Base-by-base conservation (phyloP, 2,329 filamentous ascomycete species). In the Aspergillus sp. region DNA sequence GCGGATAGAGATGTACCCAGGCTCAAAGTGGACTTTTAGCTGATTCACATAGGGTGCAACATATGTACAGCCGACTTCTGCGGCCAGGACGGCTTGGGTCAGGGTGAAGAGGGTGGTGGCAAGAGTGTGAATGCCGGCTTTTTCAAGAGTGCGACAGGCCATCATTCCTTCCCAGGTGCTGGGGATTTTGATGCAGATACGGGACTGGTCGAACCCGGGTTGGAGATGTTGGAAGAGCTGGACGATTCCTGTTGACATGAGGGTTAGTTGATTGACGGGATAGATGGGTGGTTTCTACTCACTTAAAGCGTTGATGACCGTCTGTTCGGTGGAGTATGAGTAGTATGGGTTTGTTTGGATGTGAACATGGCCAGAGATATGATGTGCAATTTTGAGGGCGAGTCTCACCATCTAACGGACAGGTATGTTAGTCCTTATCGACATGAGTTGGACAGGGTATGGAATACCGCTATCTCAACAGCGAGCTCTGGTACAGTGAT, bases 31-130 rank as follows among this genome's bases (percentile, higher is more conserved):
- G 4, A 85, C 84, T 57, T 79, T 81, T 38, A 88, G 70, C 58
- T 87, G 83, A 61, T 87, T 86, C 25, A 88, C 81, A 56, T 86
- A 78, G 0, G 85, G 85, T 0, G 84, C 82, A 41, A 88, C 81
- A 59, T 86, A 87, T 0, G 78, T 78, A 58, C 83, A 87, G 3
- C 77, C 75, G 0, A 77, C 80, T 46, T 84, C 78, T 1, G 76
- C 79, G 0, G 85, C 84, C 1, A 86, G 70, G 1, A 75, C 74
- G 0, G 83, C 84, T 63, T 87, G 85, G 38, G 81, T 75, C 59
- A 86, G 76, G 41, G 79, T 81, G 60, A 87, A 88, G 45, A 88
- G 71, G 2, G 82, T 85, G 0, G 85, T 88, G 0, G 82, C 83
- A 2, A 87, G 71, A 0, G 84, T 86, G 1, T 75, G 71, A n/a